phyloP scores from a whole-genome alignment of 2,329 filamentous ascomycete species.

The Dactylellina leptospora region DNA sequence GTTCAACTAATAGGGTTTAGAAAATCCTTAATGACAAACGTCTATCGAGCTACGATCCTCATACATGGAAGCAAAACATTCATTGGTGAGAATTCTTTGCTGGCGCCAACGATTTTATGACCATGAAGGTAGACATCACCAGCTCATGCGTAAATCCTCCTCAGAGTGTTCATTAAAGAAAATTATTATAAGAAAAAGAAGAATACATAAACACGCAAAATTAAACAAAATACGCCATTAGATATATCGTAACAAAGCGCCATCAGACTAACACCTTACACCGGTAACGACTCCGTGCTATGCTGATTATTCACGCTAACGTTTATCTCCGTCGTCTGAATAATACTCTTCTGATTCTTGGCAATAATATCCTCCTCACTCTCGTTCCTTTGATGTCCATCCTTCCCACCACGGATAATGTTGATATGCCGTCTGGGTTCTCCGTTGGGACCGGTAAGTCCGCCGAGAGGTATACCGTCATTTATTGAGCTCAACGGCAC shows the following conservation, averaged over 20 bases:
- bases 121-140: no score
- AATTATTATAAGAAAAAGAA: no score
- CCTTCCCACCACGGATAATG: conserved; percentile 23
- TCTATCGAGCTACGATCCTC: no score
- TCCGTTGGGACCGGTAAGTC: not conserved
- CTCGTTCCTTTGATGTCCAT: conserved; percentile 24
- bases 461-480: conserved; percentile 11
- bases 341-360: conserved; percentile 29
- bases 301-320: conserved; percentile 19
- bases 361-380: conserved; percentile 42
- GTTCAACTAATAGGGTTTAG: no score
- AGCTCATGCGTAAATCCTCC: no score
- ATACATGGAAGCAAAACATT: no score
- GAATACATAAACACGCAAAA: no score
- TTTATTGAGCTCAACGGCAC: conserved; percentile 21
- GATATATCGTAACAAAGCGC: not conserved
- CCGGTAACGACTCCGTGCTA: conserved; percentile 29
- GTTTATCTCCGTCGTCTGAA: conserved; percentile 25
- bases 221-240: no score
- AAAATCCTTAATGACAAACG: no score
- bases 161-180: no score
- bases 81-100: no score
- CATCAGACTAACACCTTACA: conserved; percentile 3
- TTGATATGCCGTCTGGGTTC: not conserved
- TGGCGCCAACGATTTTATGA: no score